Base-by-base conservation (phyloP, 257 asterid genomes). In the Striga asiatica region DNA sequence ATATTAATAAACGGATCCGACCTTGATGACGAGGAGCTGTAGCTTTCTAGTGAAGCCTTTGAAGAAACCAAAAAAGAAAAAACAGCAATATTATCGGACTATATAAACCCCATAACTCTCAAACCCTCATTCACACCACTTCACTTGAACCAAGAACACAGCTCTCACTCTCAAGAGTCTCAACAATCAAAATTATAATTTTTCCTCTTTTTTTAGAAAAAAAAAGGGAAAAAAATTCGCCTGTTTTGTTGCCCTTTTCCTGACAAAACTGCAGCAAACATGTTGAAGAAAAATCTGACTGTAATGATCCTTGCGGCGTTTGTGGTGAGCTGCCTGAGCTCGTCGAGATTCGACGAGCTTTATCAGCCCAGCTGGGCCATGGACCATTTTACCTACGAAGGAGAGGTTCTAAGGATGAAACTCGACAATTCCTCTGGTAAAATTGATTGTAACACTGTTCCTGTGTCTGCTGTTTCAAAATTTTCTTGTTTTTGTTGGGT, bases 321-420 rank as follows among this genome's bases (percentile, higher is more conserved):
- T 8, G 8, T 76, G 66, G 62, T 41, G 56, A 71, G 77, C 2
- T 57, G 58, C 29, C 78, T 45, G 13, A 50, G 71, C 24, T 54
- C 93, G 2, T 47, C 86, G 1, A 82, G 46, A 47, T 88, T 88
- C 53, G 84, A 74, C 35, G 71, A 80, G 3, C 88, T 88, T 3
- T 88, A 65, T 57, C 77, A 80, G 67, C 92, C 95, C 3, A 73
- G 65, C 22, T 88, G 94, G 92, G 84, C 95, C 0, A 1, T 52
- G 4, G 97, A 88, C 46, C 95, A 88, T 74, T 74, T 88, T 58
- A 29, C 66, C 4, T 66, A 73, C 39, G 77, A 85, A 6, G 94
- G 94, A n/a, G 95, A 80, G 23, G 69, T 80, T 31, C 69, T 88
- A 5, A 67, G 63, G 32, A 85, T 88, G 97, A 88, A 82, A 65